Conservation (phyloP, 2,329 filamentous ascomycete species). For the Penicillium psychrosexuale region DNA sequence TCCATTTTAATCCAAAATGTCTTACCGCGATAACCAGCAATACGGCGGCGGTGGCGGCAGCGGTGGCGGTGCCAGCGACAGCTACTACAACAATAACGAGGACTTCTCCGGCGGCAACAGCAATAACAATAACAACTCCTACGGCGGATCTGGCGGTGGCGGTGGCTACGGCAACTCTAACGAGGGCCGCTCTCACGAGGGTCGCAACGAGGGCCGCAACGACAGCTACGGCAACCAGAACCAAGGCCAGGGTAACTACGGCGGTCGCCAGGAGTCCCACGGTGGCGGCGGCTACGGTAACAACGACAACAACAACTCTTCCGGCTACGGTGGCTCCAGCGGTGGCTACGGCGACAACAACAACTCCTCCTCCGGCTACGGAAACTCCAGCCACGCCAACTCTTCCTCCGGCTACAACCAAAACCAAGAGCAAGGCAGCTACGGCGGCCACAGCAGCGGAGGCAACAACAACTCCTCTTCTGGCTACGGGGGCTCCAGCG, state of each 20-base stretch:
- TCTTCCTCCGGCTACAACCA: not conserved
- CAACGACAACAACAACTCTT: conserved; percentile 14
- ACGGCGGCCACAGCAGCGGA: conserved; percentile 14
- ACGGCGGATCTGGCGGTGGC: not conserved
- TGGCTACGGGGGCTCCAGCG: not conserved
- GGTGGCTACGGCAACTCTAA: not conserved
- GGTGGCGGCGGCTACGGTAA: not conserved
- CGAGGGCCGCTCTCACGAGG: not conserved
- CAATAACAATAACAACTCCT: not conserved
- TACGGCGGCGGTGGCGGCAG: conserved; percentile 24
- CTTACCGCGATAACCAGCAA: conserved; percentile 8
- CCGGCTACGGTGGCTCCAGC: not conserved
- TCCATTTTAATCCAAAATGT: conserved; percentile 11
- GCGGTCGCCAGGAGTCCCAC: conserved; percentile 14
- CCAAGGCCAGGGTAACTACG: conserved; percentile 16
- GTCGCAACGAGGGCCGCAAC: not conserved
- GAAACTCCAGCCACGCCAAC: not conserved
- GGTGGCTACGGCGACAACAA: conserved; percentile 13
- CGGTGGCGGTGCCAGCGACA: conserved; percentile 16
- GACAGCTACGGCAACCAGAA: not conserved
- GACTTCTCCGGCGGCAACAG: conserved; percentile 15
- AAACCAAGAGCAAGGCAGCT: conserved; percentile 1
- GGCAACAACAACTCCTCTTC: conserved; percentile 13
- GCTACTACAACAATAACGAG: conserved; percentile 28
- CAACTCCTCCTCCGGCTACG: not conserved